Percentiles rank a stretch among this genome's conserved stretches.
Evolutionary conservation across 208 protist species (phyloP).

Genomic region (Angomonas ambiguus): DNA sequence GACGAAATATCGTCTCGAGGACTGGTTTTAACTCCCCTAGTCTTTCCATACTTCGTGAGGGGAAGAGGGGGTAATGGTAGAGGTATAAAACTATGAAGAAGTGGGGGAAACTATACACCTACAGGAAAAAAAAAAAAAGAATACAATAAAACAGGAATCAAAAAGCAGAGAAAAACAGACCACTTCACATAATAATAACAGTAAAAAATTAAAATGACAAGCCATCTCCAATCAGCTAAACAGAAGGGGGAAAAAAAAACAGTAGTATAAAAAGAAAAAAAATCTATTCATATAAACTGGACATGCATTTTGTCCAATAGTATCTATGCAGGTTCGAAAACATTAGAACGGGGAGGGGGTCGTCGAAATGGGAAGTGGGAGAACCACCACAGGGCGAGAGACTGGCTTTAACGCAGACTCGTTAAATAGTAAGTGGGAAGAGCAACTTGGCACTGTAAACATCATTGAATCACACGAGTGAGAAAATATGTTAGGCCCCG

Average conservation of each 20-base stretch:
- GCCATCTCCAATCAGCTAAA: too few relatives aligned
- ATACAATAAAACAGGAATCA: not conserved
- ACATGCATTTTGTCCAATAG: too few relatives aligned
- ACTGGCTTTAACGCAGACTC: slow-evolving; percentile 27
- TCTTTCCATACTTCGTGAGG: slow-evolving; percentile 27
- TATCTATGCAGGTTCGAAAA: slow-evolving; percentile 18
- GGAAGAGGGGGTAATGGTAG: slow-evolving; percentile 5
- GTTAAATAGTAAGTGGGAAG: slow-evolving; percentile 51
- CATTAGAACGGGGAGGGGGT: slow-evolving; percentile 65
- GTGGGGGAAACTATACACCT: not conserved
- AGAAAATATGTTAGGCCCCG: slow-evolving; percentile 50
- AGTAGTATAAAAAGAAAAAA: slow-evolving; percentile 4
- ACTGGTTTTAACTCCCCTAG: slow-evolving; percentile 40
- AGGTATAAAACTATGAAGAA: slow-evolving; percentile 10
- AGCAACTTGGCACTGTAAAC: slow-evolving; percentile 15
- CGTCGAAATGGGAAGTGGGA: slow-evolving; percentile 72
- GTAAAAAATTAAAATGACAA: not conserved
- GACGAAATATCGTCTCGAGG: slow-evolving; percentile 60
- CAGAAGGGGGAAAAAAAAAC: too few relatives aligned
- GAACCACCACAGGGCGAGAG: slow-evolving; percentile 28
- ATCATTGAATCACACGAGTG: slow-evolving; percentile 63
- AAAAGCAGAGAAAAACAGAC: not conserved
- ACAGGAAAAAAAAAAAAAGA: not conserved
- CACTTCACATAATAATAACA: not conserved
- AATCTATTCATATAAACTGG: not conserved